Evolutionary conservation across 768 basidiomycete genomes (phyloP), one percentile per base, ranked within the genome.

Genomic region (Cystobasidium tubakii): DNA sequence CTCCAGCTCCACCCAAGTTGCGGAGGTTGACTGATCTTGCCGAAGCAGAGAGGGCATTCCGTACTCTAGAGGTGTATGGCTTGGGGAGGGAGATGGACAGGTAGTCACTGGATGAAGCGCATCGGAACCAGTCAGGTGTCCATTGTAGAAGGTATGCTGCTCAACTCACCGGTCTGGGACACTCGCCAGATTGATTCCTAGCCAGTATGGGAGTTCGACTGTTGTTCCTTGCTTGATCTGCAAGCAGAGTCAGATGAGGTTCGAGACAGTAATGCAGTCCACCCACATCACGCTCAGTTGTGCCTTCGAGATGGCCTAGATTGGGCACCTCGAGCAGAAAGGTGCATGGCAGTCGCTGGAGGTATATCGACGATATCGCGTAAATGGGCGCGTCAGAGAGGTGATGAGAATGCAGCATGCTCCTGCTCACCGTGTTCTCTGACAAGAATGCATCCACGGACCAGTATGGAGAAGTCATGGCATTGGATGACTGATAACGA

Each of bases 381-480:
- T 29, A 27, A 29, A 60, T 60, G 33, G 25, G 36, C 4, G 60
- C 62, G 67, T 60, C 54, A 29, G n/a, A 19, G 62, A 31, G 1
- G n/a, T 17, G 42, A 34, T 33, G 9, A 13, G 55, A 25, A 36
- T 50, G 13, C 39, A 69, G 31, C 21, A 36, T 21, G 0, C 4
- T 0, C 23, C 12, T 43, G 12, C 60, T 27, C 13, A 77, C 78
- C 54, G 75, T 67, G 1, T 77, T 66, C 55, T 79, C 78, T 2
- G 73, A 73, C 6, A 79, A 57, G 57, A 79, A 77, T 43, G 77
- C 75, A 3, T 66, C 34, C 21, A 77, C 74, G 0, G 74, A 67
- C 66, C 55, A 76, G 72, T 74, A 74, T 25, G 65, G 7, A 6
- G 63, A 98, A 93, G 87, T 97, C 82, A 71, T 71, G 7, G 36